Conservation (phyloP, 768 basidiomycete genomes). For the Lactarius hatsudake region DNA sequence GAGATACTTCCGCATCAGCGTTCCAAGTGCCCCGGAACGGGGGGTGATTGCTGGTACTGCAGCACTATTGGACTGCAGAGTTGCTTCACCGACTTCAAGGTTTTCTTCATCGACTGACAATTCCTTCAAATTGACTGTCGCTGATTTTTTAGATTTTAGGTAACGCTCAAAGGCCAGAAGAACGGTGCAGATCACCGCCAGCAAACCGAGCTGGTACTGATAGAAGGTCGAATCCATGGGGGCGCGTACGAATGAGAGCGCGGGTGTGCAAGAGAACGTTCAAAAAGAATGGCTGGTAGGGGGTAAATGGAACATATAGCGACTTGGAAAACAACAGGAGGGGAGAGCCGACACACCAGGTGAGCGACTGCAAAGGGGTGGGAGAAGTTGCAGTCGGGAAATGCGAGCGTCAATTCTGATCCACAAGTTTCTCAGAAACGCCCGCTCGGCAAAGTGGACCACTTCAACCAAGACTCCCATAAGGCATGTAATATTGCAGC, state of each 20-base stretch:
- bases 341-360: neutral
- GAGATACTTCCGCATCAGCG: conserved; percentile 27
- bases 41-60: neutral
- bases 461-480: neutral
- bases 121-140: conserved; percentile 5
- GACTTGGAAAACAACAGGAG: neutral
- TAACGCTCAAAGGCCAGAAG: conserved; percentile 30
- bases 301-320: neutral
- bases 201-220: conserved; percentile 32
- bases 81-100: conserved; percentile 15
- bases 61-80: neutral
- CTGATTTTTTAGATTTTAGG: conserved; percentile 23
- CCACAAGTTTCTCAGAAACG: neutral
- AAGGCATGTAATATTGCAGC: neutral
- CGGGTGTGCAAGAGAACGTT: neutral
- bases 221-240: conserved; percentile 30
- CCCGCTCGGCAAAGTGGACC: neutral
- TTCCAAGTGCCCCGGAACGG: conserved; percentile 20
- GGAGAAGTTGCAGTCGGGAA: neutral
- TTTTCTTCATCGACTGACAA: conserved; percentile 15
- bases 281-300: conserved; percentile 2
- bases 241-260: neutral
- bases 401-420: neutral
- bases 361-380: neutral
- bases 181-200: conserved; percentile 26